Evolutionary conservation across 1,284 basidiomycete species (phyloP).

Genomic region (Leccinum holopus): DNA sequence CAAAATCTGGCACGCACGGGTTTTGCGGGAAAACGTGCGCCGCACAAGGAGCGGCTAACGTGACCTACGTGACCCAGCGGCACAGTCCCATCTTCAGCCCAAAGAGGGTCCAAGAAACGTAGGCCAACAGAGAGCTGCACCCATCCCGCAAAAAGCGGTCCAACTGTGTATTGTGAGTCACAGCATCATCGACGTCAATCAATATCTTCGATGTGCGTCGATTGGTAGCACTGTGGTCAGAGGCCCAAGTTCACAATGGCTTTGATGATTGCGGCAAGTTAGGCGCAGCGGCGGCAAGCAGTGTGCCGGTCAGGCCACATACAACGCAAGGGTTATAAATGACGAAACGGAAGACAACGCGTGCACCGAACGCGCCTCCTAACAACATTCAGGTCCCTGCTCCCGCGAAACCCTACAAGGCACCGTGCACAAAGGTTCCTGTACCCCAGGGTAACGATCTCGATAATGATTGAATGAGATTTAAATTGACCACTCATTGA

Average conservation of each 20-base stretch:
- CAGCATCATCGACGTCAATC: constrained; percentile 23
- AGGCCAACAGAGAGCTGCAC: constrained; percentile 16
- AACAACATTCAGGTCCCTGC: constrained; percentile 6
- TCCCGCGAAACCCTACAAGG: constrained; percentile 14
- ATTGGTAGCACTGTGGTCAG: constrained; percentile 34
- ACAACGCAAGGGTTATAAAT: constrained; percentile 10
- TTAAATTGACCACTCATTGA: constrained; percentile 14
- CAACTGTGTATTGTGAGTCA: constrained; percentile 32
- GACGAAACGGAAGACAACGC: constrained; percentile 23
- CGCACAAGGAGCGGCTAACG: constrained; percentile 37
- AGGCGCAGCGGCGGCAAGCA: constrained; percentile 29
- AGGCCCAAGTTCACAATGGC: constrained; percentile 33
- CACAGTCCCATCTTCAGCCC: constrained; percentile 13
- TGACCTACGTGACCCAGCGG: constrained; percentile 9
- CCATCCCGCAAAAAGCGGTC: constrained; percentile 17
- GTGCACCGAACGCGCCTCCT: constrained; percentile 8
- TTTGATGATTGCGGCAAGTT: constrained; percentile 37
- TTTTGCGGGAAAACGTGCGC: constrained; percentile 65
- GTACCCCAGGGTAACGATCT: constrained; percentile 26
- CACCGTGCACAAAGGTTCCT: constrained; percentile 14
- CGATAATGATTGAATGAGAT: constrained; percentile 8
- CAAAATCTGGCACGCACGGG: constrained; percentile 48
- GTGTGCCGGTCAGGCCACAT: constrained; percentile 18
- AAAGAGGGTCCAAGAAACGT: constrained; percentile 16
- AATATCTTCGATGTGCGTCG: constrained; percentile 26